phyloP scores from a whole-genome alignment of 768 basidiomycete species.

The Mycena sanguinolenta region DNA sequence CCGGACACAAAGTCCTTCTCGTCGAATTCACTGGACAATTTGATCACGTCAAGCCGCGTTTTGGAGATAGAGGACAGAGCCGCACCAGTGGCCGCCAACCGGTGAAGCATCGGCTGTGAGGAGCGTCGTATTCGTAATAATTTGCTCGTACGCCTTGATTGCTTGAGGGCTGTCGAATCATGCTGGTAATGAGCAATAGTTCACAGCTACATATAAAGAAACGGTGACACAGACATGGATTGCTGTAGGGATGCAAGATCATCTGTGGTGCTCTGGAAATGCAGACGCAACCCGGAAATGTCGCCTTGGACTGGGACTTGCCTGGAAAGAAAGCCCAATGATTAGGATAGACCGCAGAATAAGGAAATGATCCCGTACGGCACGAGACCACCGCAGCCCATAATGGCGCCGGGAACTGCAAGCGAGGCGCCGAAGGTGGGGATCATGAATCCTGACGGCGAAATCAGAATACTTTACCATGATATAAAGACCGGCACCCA shows the following conservation, averaged over 20 bases:
- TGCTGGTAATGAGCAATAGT: no score
- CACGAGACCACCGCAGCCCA: no score
- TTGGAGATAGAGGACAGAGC: no score
- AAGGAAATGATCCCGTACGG: no score
- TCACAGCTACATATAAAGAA: no score
- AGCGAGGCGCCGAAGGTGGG: conserved; percentile 42
- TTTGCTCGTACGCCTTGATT: conserved; percentile 40
- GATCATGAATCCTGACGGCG: conserved; percentile 41
- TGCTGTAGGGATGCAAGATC: conserved; percentile 40
- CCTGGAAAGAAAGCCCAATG: conserved; percentile 28
- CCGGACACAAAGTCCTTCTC: conserved; percentile 44
- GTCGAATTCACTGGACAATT: conserved; percentile 43
- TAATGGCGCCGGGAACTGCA: conserved; percentile 40
- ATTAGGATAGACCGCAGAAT: conserved; percentile 38
- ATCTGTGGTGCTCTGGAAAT: conserved; percentile 44
- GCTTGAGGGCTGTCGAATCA: conserved; percentile 39
- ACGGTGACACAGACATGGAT: conserved; percentile 35
- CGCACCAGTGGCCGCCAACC: conserved; percentile 43
- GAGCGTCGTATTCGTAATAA: conserved; percentile 37
- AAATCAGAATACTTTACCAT: no score
- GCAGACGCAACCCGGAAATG: conserved; percentile 40
- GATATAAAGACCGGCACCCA: no score
- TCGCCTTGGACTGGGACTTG: conserved; percentile 45
- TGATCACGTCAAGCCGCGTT: conserved; percentile 11
- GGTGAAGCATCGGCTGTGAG: conserved; percentile 45